A percentile compares a stretch with the other conserved stretches of the same genome.
Conservation (phyloP, 257 asterid genomes). For the Solanum okadae region DNA sequence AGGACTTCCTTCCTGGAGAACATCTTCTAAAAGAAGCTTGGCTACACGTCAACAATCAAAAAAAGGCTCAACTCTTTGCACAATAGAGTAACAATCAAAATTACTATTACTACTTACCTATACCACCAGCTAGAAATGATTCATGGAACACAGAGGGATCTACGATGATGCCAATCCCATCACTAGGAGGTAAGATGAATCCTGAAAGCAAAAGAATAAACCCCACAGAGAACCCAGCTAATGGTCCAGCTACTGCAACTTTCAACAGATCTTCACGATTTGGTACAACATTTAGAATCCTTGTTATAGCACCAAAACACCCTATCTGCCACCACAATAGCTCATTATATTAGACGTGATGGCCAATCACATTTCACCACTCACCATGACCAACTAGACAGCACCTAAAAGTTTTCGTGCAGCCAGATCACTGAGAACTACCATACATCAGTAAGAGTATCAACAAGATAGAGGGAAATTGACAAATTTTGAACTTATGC, state of each 20-base stretch:
- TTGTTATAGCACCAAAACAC: slow-evolving; percentile 84
- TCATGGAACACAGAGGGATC: slow-evolving; percentile 88
- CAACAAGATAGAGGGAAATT: neutral
- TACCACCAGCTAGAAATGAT: slow-evolving; percentile 83
- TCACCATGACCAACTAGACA: neutral
- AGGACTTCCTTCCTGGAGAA: slow-evolving; percentile 77
- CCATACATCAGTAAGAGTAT: neutral
- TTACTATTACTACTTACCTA: slow-evolving; percentile 37
- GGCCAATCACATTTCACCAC: neutral
- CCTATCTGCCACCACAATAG: slow-evolving; percentile 80
- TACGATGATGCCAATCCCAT: slow-evolving; percentile 68
- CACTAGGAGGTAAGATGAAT: slow-evolving; percentile 78
- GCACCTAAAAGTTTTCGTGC: neutral
- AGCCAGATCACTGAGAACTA: neutral
- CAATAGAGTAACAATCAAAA: neutral
- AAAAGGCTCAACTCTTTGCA: neutral
- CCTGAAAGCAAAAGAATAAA: slow-evolving; percentile 66
- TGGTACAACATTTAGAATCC: slow-evolving; percentile 69
- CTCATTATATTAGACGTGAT: slow-evolving; percentile 21
- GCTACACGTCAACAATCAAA: slow-evolving; percentile 33
- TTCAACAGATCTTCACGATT: slow-evolving; percentile 87
- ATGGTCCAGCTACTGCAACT: slow-evolving; percentile 95
- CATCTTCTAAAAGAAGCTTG: slow-evolving; percentile 86
- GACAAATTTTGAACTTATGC: neutral
- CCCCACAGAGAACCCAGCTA: slow-evolving; percentile 82